A percentile compares a stretch with the other conserved stretches of the same genome.
These are phyloP conservation scores for Aspergillus proliferans DNA, from an alignment of 2,329 filamentous ascomycete genomes.

Conservation along the genomic window DNA sequence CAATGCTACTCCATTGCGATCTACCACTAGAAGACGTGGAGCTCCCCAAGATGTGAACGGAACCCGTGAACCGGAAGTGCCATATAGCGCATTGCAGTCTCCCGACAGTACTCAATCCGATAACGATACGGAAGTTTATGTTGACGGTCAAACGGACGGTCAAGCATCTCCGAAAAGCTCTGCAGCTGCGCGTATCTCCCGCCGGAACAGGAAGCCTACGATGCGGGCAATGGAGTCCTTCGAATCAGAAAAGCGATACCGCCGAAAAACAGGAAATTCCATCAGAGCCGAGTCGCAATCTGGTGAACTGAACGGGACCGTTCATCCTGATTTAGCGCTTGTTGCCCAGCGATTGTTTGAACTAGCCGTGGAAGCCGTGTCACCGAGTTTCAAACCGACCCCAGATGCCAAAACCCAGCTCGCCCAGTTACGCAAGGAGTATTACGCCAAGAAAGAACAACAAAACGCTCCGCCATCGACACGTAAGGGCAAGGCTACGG, in stretches of 20 bases:
- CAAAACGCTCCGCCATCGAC: neutral
- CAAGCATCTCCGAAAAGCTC: slow-evolving; percentile 15
- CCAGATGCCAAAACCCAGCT: slow-evolving; percentile 11
- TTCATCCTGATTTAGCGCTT: slow-evolving; percentile 2
- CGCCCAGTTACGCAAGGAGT: slow-evolving; percentile 10
- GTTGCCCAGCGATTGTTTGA: slow-evolving; percentile 12
- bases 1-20: neutral
- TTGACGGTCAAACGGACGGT: slow-evolving; percentile 14
- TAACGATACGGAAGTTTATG: slow-evolving; percentile 16
- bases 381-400: slow-evolving; percentile 6
- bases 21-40: neutral
- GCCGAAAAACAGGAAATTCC: slow-evolving; percentile 10
- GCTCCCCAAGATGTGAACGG: neutral
- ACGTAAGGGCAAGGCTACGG: no score
- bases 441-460: slow-evolving; percentile 3
- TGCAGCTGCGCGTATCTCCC: slow-evolving; percentile 10
- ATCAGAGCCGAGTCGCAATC: slow-evolving; percentile 2
- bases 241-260: slow-evolving; percentile 14
- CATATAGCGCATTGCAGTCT: neutral
- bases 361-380: slow-evolving; percentile 11
- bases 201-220: slow-evolving; percentile 16
- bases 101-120: slow-evolving; percentile 10
- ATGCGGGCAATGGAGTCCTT: slow-evolving; percentile 14
- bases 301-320: neutral
- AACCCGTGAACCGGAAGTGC: neutral